phyloP scores from a whole-genome alignment of 495 filamentous ascomycete species.

The Xylaria cubensis region DNA sequence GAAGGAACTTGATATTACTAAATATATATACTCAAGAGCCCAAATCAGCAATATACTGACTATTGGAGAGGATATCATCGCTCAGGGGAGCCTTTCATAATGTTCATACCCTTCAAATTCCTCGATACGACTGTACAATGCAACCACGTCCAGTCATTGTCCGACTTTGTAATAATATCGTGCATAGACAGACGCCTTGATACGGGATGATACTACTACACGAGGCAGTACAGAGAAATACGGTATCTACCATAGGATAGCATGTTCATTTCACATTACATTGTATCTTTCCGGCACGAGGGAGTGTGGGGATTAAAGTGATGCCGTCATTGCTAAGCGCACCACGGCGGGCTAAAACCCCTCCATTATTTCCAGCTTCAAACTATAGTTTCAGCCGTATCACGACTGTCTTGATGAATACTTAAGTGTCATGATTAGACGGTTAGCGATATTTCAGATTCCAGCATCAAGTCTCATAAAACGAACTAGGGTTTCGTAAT shows the following conservation, averaged over 20 bases:
- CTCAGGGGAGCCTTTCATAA: not conserved
- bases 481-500: not conserved
- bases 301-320: slow-evolving; percentile 1
- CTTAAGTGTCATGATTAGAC: not conserved
- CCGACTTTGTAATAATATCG: not conserved
- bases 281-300: not conserved
- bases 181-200: not conserved
- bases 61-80: not conserved
- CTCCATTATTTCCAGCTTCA: slow-evolving; percentile 19
- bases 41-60: not conserved
- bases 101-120: not conserved
- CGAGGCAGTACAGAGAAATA: not conserved
- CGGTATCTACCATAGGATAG: not conserved
- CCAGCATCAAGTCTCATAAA: not conserved
- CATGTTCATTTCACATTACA: not conserved
- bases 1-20: not conserved
- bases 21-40: not conserved
- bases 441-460: not conserved
- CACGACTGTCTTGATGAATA: not conserved
- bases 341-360: not conserved
- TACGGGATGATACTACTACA: not conserved
- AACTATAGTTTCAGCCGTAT: not conserved
- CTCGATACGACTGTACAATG: not conserved
- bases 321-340: slow-evolving; percentile 17
- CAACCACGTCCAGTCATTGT: not conserved